These are phyloP conservation scores for Capronia epimyces DNA, from an alignment of 2,329 filamentous ascomycete species.

Conservation along the genomic window DNA sequence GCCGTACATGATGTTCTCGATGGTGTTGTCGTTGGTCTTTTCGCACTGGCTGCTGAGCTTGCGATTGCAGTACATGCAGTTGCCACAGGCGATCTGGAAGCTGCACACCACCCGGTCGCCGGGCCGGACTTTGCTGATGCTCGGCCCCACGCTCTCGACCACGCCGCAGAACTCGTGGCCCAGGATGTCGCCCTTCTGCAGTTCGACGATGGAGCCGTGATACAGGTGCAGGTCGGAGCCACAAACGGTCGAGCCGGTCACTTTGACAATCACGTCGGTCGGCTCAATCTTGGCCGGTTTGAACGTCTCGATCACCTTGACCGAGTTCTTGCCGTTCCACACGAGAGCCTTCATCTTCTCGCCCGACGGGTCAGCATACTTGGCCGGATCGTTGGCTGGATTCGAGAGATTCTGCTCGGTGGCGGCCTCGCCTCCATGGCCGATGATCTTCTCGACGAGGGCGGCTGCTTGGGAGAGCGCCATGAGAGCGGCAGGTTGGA, in stretches of 20 bases:
- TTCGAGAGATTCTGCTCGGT: slow-evolving; percentile 65
- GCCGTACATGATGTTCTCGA: slow-evolving; percentile 71
- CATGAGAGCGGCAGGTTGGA: slow-evolving; percentile 37
- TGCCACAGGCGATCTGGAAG: slow-evolving; percentile 69
- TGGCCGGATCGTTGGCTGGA: slow-evolving; percentile 51
- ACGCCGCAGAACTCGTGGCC: slow-evolving; percentile 54
- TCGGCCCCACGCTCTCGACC: slow-evolving; percentile 52
- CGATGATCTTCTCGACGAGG: slow-evolving; percentile 60
- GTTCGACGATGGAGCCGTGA: slow-evolving; percentile 51
- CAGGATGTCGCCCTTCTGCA: slow-evolving; percentile 61
- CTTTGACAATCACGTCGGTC: slow-evolving; percentile 71
- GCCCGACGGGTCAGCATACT: slow-evolving; percentile 47
- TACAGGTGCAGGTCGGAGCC: slow-evolving; percentile 54
- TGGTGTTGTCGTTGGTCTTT: slow-evolving; percentile 65
- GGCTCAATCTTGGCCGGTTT: slow-evolving; percentile 69
- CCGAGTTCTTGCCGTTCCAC: slow-evolving; percentile 77
- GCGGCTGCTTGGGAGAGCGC: slow-evolving; percentile 62
- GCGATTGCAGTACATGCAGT: slow-evolving; percentile 71
- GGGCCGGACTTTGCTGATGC: slow-evolving; percentile 49
- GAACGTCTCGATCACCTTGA: slow-evolving; percentile 65
- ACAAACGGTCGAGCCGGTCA: slow-evolving; percentile 62
- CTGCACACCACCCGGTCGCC: slow-evolving; percentile 73
- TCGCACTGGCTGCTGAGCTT: slow-evolving; percentile 53
- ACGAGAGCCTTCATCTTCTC: slow-evolving; percentile 73
- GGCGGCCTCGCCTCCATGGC: slow-evolving; percentile 60